Evolutionary conservation across 495 filamentous ascomycete species (phyloP), one percentile per base, ranked within the genome.

Genomic region (Glutinoglossum americanum): DNA sequence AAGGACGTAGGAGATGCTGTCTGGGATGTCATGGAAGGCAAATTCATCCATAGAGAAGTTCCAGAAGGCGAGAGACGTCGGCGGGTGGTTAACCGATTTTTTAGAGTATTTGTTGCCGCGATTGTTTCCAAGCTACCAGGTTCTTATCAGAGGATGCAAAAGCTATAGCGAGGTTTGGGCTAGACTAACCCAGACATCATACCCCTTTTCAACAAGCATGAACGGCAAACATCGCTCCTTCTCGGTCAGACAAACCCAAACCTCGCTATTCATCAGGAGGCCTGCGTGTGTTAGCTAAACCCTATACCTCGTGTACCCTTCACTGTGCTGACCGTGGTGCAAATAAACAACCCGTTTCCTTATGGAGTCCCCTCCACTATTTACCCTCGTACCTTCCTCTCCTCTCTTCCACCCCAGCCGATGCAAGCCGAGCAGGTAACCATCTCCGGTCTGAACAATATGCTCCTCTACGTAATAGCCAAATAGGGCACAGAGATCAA

Each of bases 71-170:
- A 76, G 77, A 0, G 83, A 81, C 8, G 78, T 79, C 0, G 92
- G 89, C 6, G 88, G 80, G 55, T 71, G 75, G 41, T 79, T 72
- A 37, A 85, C 75, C 0, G 80, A 90, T 67, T 97, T 98, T 68
- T 97, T 98, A 30, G 87, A 92, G 68, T 98, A 98, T 64, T 98
- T 98, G 73, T 98, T 98, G 25, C 92, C 92, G 7, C 92, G 79
- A 64, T 98, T 98, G 63, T 98, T 98, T 19, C 92, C 92, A 57
- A 97, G 72, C 83, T 86, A 56, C 57, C 96, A 71, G 83, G 84
- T 26, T 28, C 1, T 17, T 21, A 33, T 45, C 6, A 27, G 26
- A 21, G 53, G 32, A 59, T 56, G 41, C 56, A 51, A 19, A 10
- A 32, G 57, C 28, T 58, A 28, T 26, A 17, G 26, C 11, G 17